phyloP scores from a whole-genome alignment of 2,329 filamentous ascomycete species.

The Metarhizium anisopliae region DNA sequence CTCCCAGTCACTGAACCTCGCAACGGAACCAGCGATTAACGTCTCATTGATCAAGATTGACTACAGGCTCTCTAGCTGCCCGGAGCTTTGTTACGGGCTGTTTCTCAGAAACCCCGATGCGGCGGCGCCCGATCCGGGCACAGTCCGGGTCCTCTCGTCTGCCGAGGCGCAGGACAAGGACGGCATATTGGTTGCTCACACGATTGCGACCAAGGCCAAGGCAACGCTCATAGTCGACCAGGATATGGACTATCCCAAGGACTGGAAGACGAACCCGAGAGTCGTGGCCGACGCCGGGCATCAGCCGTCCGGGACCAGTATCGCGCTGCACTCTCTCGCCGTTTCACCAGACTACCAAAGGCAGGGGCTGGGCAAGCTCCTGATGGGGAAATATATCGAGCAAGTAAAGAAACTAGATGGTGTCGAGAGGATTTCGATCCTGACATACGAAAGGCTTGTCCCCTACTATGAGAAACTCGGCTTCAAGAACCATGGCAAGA shows the following conservation, averaged over 20 bases:
- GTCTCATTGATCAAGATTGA: constrained; percentile 15
- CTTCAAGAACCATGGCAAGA: constrained; percentile 22
- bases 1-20: not conserved
- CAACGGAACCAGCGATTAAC: not conserved
- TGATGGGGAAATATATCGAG: constrained; percentile 15
- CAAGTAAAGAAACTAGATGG: constrained; percentile 10
- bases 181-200: constrained; percentile 16
- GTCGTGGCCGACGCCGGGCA: constrained; percentile 13
- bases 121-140: constrained; percentile 1
- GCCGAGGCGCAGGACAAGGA: not conserved
- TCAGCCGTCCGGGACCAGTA: constrained; percentile 15
- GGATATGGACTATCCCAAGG: constrained; percentile 17
- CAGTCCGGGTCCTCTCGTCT: constrained; percentile 8
- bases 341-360: constrained; percentile 16
- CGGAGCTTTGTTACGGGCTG: constrained; percentile 18
- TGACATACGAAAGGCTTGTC: constrained; percentile 20
- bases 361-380: constrained; percentile 16
- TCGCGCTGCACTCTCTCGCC: constrained; percentile 20
- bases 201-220: constrained; percentile 17
- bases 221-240: constrained; percentile 14
- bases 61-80: constrained; percentile 18
- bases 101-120: constrained; percentile 9
- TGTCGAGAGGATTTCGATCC: constrained; percentile 18
- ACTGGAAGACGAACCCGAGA: constrained; percentile 15
- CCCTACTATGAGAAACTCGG: constrained; percentile 21